Evolutionary conservation across 2,329 filamentous ascomycete genomes (phyloP), one percentile per base, ranked within the genome.

Genomic region (Fusarium poae): DNA sequence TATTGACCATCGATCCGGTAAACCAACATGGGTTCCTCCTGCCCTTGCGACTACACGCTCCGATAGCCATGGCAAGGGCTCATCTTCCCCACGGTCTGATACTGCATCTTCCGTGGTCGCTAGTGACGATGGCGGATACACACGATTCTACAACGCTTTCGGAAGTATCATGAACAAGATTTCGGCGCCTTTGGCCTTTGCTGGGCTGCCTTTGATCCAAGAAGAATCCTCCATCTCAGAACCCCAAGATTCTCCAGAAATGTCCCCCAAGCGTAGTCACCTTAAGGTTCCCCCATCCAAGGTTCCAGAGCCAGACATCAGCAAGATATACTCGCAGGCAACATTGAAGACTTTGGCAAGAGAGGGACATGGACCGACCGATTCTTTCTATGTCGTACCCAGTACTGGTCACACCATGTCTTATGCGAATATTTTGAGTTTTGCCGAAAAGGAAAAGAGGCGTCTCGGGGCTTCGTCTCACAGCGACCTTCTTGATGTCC

Each of bases 341-440:
- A 93, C 95, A 5, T 85, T 98, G 55, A 88, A 91, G 52, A 93
- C 94, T 1, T 85, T 97, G 42, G 86, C 89, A 21, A 89, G 92
- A 57, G 90, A 91, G 30, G 88, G 88, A 1, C 85, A 89, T 29
- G 85, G 85, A 18, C 82, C 87, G 18, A 87, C 85, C 61, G 92
- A 92, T 73, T 96, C 92, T 11, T 99, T 99, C 81, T 98, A 97
- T 77, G 92, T 98, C 2, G 96, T 99, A 2, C 96, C 95, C 6
- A 92, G 92, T 0, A 93, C 92, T 20, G 95, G 96, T 7, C 94
- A 95, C 68, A 97, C 94, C 4, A 91, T 94, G 63, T 96, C 94
- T 0, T 99, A 98, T 76, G 94, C 96, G 44, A 94, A 92, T 66
- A 97, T 99, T 53, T 83, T 97, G 21, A 91, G 84, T 42, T 90